A percentile compares a stretch with the other conserved stretches of the same genome.
phyloP scores from a whole-genome alignment of 345 rosid genomes.

The Eucalyptus tenuipes region DNA sequence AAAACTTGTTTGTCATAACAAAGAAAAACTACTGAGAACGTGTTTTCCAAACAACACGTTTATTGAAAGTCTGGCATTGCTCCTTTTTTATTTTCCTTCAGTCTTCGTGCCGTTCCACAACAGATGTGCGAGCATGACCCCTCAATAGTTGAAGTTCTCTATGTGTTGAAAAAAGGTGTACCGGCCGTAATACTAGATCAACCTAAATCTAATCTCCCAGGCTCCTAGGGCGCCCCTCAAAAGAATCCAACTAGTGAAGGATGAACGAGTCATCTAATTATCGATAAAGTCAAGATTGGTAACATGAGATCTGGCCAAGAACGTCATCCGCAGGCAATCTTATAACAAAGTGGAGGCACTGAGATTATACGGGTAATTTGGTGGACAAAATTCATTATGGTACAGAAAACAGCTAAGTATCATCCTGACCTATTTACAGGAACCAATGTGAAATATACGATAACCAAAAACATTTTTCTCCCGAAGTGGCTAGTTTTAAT shows the following conservation, averaged over 20 bases:
- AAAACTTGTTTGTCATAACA: accelerated
- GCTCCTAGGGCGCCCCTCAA: neutral
- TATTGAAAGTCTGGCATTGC: neutral
- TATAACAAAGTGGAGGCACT: neutral
- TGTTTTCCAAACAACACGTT: neutral
- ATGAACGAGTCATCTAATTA: neutral
- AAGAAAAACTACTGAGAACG: neutral
- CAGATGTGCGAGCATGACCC: neutral
- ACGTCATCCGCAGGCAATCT: neutral
- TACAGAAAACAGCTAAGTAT: neutral
- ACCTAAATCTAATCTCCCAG: neutral
- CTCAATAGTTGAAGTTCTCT: neutral
- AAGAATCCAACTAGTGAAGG: neutral
- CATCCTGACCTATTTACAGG: neutral
- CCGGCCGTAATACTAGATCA: neutral
- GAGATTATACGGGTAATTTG: neutral
- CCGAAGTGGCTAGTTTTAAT: neutral
- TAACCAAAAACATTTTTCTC: neutral
- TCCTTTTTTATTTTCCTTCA: neutral
- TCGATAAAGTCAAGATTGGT: neutral
- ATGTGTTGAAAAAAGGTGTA: neutral
- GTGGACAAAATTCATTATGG: neutral
- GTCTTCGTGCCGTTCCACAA: neutral
- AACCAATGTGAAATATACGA: neutral
- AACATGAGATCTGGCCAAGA: neutral